A percentile compares a stretch with the other conserved stretches of the same genome.
These are phyloP conservation scores for Rhodomyrtus psidioides DNA, from an alignment of 441 rosid genomes.

Conservation along the genomic window DNA sequence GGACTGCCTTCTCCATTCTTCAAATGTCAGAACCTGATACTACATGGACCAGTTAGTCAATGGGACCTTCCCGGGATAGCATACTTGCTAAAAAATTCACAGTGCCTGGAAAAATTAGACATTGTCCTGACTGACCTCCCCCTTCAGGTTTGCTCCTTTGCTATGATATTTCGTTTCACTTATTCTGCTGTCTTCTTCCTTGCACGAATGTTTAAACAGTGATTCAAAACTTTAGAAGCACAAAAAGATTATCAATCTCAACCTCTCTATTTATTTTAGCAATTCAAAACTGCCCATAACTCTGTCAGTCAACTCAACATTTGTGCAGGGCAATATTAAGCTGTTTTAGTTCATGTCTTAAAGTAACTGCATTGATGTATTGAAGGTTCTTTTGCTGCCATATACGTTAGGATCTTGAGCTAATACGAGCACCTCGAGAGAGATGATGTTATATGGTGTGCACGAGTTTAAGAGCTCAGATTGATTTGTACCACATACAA, in stretches of 20 bases:
- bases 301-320: not conserved
- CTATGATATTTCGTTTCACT: not conserved
- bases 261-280: not conserved
- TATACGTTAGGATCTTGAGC: not conserved
- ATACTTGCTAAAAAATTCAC: not conserved
- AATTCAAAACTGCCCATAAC: no score
- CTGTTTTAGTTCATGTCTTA: not conserved
- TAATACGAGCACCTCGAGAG: not conserved
- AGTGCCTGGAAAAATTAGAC: not conserved
- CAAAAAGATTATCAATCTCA: no score
- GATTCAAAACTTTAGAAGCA: not conserved
- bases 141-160: not conserved
- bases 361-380: not conserved
- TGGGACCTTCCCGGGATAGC: not conserved
- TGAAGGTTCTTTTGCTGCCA: not conserved
- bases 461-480: no score
- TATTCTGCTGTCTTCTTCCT: not conserved
- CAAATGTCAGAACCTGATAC: not conserved
- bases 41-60: not conserved
- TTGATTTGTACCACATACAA: no score
- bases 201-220: not conserved
- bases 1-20: not conserved
- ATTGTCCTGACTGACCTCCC: not conserved
- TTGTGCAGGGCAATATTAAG: not conserved
- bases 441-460: not conserved